These are phyloP conservation scores for Letharia lupina DNA, from an alignment of 495 filamentous ascomycete species.

Conservation along the genomic window DNA sequence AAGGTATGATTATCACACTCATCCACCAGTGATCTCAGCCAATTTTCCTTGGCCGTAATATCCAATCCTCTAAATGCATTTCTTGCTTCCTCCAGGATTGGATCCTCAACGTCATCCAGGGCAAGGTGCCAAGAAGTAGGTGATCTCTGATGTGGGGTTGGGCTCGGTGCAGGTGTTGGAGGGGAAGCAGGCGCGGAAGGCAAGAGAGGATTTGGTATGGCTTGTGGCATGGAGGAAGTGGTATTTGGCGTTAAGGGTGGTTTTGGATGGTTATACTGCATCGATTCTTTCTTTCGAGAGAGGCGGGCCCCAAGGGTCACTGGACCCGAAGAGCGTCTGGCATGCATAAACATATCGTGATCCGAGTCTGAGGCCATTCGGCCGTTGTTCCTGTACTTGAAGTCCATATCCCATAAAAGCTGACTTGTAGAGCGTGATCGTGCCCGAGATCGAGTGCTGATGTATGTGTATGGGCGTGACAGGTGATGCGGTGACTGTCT, in stretches of 20 bases:
- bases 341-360: slow-evolving; percentile 19
- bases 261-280: slow-evolving; percentile 37
- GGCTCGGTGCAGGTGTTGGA: slow-evolving; percentile 60
- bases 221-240: slow-evolving; percentile 43
- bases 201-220: slow-evolving; percentile 41
- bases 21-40: slow-evolving; percentile 78
- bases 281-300: slow-evolving; percentile 32
- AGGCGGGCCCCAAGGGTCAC: slow-evolving; percentile 24
- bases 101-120: slow-evolving; percentile 49
- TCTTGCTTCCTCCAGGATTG: slow-evolving; percentile 45
- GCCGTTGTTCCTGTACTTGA: slow-evolving; percentile 12
- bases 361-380: slow-evolving; percentile 23
- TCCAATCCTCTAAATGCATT: slow-evolving; percentile 47
- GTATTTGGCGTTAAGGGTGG: slow-evolving; percentile 47
- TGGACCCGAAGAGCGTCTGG: slow-evolving; percentile 15
- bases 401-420: slow-evolving; percentile 13
- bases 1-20: slow-evolving; percentile 89
- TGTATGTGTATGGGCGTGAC: slow-evolving; percentile 1
- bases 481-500: slow-evolving; percentile 8
- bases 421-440: not conserved
- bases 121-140: slow-evolving; percentile 47
- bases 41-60: slow-evolving; percentile 47
- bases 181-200: slow-evolving; percentile 61
- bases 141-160: slow-evolving; percentile 52
- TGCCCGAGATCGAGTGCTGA: not conserved